Evolutionary conservation across 495 filamentous ascomycete genomes (phyloP), one percentile per base, ranked within the genome.

Genomic region (Cenococcum geophilum): DNA sequence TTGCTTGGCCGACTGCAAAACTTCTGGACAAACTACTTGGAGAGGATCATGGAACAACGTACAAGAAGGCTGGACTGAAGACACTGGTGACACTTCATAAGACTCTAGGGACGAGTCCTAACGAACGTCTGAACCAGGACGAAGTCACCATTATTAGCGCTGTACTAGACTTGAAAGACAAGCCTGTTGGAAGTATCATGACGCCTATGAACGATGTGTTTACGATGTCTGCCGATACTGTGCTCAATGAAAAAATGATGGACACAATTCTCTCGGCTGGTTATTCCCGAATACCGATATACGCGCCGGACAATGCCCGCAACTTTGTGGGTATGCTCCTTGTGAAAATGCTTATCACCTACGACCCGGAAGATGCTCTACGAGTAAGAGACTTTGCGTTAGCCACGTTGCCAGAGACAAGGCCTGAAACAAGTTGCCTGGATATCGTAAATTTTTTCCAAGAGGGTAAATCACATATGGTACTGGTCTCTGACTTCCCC

Each of bases 361-460:
- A 98, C 68, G 93, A 98, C 63, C 93, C 93, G 0, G 93, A 98
- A 72, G 93, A 98, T 68, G 82, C 80, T 65, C 89, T 85, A 66
- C 79, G 80, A 4, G 93, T 98, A 20, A 80, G 84, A 36, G 91
- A 97, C 55, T 97, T 98, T 73, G 84, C 91, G 1, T 76, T 98
- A 58, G 93, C 95, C 34, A 97, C 93, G 0, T 79, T 98, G 0
- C 95, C 95, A 2, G 93, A 98, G 73, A 98, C 93, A 2, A 82
- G 89, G 9, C 89, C 95, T 0, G 89, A 96, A 66, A 97, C 93
- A 0, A 95, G 91, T 72, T 98, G 93, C 71, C 76, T 98, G 45
- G 93, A 98, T 71, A 98, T 97, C 64, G 87, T 98, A 72, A 98
- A 98, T 76, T 98, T 96, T 76, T 98, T 98, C 76, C 93, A 98